These are phyloP conservation scores for Blastocystis sp. DNA, from an alignment of 352 stramenopile genomes.

Conservation along the genomic window DNA sequence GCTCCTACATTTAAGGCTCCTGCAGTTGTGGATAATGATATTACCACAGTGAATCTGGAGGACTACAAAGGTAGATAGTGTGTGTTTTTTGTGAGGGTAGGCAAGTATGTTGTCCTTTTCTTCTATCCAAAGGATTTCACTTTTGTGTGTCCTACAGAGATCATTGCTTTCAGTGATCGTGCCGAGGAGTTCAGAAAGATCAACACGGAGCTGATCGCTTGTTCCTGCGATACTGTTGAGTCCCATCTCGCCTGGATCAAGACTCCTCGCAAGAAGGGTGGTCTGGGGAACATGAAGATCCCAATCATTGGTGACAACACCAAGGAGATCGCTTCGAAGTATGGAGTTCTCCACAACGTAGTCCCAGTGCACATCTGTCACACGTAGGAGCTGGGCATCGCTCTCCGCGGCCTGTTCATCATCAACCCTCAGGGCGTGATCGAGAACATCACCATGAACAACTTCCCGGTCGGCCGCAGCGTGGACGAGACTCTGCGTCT, in stretches of 20 bases:
- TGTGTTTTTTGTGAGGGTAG: conserved; percentile 15
- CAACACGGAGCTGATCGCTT: conserved; percentile 73
- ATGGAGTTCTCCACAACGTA: conserved; percentile 78
- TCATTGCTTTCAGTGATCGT: conserved; percentile 79
- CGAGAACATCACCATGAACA: conserved; percentile 79
- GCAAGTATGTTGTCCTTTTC: conserved; percentile 83
- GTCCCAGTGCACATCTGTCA: not conserved
- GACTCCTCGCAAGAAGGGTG: conserved; percentile 78
- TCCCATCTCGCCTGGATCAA: conserved; percentile 81
- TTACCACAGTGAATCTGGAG: conserved; percentile 75
- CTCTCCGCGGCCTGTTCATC: conserved; percentile 81
- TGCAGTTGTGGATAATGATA: conserved; percentile 75
- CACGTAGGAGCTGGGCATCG: conserved; percentile 67
- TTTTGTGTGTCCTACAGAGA: conserved; percentile 83
- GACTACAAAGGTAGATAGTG: conserved; percentile 72
- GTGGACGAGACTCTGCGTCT: conserved; percentile 82
- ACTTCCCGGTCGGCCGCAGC: conserved; percentile 78
- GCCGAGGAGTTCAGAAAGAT: conserved; percentile 75
- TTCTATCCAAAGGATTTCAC: conserved; percentile 85
- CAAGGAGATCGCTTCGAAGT: conserved; percentile 76
- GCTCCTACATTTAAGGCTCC: conserved; percentile 74
- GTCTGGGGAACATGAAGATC: conserved; percentile 81
- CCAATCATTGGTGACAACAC: conserved; percentile 79
- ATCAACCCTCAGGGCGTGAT: conserved; percentile 78
- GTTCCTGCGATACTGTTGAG: conserved; percentile 80